Percentiles rank a stretch among this genome's conserved stretches.
Evolutionary conservation across 805 yeast species (phyloP).

Genomic region (Naumovozyma baii): DNA sequence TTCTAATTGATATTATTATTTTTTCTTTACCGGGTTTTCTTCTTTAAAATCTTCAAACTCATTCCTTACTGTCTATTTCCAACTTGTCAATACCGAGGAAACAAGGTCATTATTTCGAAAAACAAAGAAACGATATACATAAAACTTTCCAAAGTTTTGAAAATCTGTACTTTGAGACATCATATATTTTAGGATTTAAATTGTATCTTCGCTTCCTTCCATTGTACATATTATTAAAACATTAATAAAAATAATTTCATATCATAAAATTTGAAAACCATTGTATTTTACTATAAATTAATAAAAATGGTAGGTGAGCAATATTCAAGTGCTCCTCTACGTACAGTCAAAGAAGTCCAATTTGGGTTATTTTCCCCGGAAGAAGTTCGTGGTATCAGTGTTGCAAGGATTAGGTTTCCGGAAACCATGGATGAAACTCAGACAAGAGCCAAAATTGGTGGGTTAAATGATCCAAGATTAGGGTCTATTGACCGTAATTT

Average conservation of each 20-base stretch:
- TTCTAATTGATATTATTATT: not conserved
- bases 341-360: conserved; percentile 96
- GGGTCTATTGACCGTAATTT: conserved; percentile 96
- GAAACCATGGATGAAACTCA: conserved; percentile 99
- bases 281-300: not conserved
- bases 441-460: conserved; percentile 91
- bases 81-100: not conserved
- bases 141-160: not conserved
- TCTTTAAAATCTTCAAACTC: not conserved
- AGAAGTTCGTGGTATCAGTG: conserved; percentile 93
- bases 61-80: not conserved
- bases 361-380: conserved; percentile 97
- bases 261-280: conserved; percentile 1
- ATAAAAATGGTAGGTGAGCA: conserved; percentile 50
- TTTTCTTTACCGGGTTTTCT: not conserved
- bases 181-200: not conserved
- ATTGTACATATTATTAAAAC: too few species aligned
- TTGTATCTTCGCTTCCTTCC: not conserved
- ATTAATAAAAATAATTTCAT: conserved; percentile 1
- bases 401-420: conserved; percentile 95
- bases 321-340: conserved; percentile 96
- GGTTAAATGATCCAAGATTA: conserved; percentile 90
- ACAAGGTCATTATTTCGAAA: not conserved
- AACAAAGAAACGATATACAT: too few species aligned
- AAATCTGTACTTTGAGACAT: too few species aligned